phyloP scores from a whole-genome alignment of 768 basidiomycete genomes.

The Lyophyllum decastes region DNA sequence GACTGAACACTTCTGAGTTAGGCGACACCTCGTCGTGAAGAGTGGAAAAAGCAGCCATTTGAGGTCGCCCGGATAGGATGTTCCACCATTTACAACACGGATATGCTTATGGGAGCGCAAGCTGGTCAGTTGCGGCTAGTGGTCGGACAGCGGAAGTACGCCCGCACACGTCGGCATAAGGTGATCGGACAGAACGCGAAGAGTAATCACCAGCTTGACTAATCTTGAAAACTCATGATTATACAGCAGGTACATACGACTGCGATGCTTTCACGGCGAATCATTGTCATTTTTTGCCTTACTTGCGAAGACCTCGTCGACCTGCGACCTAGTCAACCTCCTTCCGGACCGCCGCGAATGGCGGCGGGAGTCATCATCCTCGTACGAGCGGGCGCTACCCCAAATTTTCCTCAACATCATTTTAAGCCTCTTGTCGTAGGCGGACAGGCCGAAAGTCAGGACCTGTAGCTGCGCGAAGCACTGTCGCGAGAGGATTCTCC shows the following conservation, averaged over 20 bases:
- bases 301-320: constrained; percentile 10
- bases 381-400: constrained; percentile 1
- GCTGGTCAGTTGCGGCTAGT: too few species aligned
- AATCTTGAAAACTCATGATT: not conserved
- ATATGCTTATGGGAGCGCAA: too few species aligned
- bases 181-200: too few species aligned
- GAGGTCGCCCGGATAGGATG: too few species aligned
- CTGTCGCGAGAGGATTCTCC: constrained; percentile 11
- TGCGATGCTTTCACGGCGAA: not conserved
- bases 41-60: too few species aligned
- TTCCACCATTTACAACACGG: too few species aligned
- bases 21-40: too few species aligned
- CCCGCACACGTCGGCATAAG: too few species aligned
- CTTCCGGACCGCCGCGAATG: constrained; percentile 14
- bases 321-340: constrained; percentile 14
- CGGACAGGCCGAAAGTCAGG: constrained; percentile 13
- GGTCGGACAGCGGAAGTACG: too few species aligned
- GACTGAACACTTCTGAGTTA: too few species aligned
- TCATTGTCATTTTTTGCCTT: not conserved
- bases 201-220: too few species aligned
- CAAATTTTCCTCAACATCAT: constrained; percentile 16
- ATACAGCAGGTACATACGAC: not conserved
- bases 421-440: constrained; percentile 14
- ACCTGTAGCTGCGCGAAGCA: constrained; percentile 13
- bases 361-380: constrained; percentile 7